A percentile compares a stretch with the other conserved stretches of the same genome.
Evolutionary conservation across 352 stramenopile genomes (phyloP).

Genomic region (Globisporangium carolinianum): DNA sequence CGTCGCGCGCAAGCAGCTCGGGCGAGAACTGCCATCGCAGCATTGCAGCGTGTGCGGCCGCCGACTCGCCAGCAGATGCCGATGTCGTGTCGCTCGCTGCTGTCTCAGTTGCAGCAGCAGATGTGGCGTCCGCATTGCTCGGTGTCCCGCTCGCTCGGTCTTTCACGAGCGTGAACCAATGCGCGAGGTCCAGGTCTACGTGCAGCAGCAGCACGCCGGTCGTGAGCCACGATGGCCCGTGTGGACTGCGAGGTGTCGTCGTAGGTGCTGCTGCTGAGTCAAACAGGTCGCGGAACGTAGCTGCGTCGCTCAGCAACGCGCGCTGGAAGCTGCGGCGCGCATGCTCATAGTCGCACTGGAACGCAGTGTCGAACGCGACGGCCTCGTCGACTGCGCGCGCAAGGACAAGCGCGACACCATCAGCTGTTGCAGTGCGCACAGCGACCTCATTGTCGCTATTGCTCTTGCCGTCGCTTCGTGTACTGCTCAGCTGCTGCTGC

Average conservation of each 20-base stretch:
- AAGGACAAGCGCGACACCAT: constrained; percentile 20
- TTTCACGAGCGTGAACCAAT: constrained; percentile 53
- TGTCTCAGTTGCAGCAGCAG: background rate
- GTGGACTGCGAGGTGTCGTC: background rate
- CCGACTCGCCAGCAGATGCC: too few relatives aligned
- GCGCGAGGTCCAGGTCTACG: constrained; percentile 57
- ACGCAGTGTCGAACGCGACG: constrained; percentile 20
- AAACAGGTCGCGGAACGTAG: constrained; percentile 16
- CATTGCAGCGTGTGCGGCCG: background rate
- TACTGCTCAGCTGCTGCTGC: background rate
- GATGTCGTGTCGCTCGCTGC: background rate
- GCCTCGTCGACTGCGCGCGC: constrained; percentile 35
- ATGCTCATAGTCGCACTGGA: constrained; percentile 24
- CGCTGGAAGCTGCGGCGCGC: constrained; percentile 20
- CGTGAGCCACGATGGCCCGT: background rate
- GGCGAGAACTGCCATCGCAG: constrained; percentile 36
- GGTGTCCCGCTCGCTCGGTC: background rate
- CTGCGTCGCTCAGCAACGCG: constrained; percentile 30
- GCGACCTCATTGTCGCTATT: too few relatives aligned
- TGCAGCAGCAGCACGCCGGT: constrained; percentile 41
- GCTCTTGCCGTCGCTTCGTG: background rate
- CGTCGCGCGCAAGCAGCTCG: constrained; percentile 35
- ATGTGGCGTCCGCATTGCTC: background rate
- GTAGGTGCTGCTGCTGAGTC: background rate
- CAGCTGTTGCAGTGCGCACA: too few relatives aligned